These are phyloP conservation scores for Toxicodendron radicans DNA, from an alignment of 345 rosid species.

Conservation along the genomic window DNA sequence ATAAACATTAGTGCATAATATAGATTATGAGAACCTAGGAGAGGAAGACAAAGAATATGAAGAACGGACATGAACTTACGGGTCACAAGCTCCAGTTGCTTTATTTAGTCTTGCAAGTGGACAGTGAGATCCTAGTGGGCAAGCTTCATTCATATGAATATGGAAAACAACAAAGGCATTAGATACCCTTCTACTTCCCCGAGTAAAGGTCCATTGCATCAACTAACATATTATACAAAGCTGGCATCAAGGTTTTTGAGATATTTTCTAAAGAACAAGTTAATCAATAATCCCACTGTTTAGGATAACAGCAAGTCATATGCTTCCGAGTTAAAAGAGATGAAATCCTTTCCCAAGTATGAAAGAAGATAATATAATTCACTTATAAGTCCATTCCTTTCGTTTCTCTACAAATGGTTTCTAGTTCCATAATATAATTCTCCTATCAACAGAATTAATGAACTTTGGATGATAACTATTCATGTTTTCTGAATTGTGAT, in stretches of 20 bases:
- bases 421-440: too few relatives aligned
- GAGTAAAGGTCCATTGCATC: not conserved
- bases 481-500: too few relatives aligned
- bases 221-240: not conserved
- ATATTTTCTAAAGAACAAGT: not conserved
- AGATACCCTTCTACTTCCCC: slow-evolving; percentile 9
- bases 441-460: too few relatives aligned
- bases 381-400: not conserved
- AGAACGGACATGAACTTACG: slow-evolving; percentile 53
- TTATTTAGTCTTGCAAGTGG: slow-evolving; percentile 76
- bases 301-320: not conserved
- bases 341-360: not conserved
- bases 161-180: slow-evolving; percentile 6
- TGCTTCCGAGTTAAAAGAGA: not conserved
- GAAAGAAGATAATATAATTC: not conserved
- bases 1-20: slow-evolving; percentile 13
- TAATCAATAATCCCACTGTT: not conserved
- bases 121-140: slow-evolving; percentile 83
- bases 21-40: slow-evolving; percentile 8
- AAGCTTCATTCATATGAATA: slow-evolving; percentile 53
- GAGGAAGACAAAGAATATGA: not conserved
- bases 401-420: too few relatives aligned
- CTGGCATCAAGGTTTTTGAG: not conserved
- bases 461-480: too few relatives aligned
- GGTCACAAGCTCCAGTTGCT: slow-evolving; percentile 69